A percentile compares a stretch with the other conserved stretches of the same genome.
Evolutionary conservation across 78 protist species (phyloP).

Genomic region (Dictyostelium brefeldianum): DNA sequence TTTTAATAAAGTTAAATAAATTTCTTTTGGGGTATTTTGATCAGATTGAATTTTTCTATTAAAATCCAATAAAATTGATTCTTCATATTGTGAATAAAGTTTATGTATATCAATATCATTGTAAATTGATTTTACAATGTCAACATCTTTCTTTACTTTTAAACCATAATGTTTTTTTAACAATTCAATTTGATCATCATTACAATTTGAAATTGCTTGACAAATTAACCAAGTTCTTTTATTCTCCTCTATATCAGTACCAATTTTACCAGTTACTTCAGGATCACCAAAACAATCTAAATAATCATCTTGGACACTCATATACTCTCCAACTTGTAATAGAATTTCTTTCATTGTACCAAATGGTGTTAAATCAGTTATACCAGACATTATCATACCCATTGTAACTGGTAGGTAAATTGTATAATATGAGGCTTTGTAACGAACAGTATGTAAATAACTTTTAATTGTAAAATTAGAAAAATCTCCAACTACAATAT

Average conservation of each 20-base stretch:
- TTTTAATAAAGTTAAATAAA: too few relatives aligned
- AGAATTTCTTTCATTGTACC: neutral
- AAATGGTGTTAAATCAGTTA: neutral
- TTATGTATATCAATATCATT: neutral
- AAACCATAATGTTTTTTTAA: constrained; percentile 12
- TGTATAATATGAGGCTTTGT: neutral
- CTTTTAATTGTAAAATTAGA: neutral
- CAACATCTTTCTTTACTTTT: neutral
- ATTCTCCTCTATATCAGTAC: constrained; percentile 22
- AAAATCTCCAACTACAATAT: neutral
- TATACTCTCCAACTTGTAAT: neutral
- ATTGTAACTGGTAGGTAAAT: neutral
- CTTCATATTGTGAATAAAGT: neutral
- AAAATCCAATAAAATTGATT: too few relatives aligned
- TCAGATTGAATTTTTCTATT: too few relatives aligned
- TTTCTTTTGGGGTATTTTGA: too few relatives aligned
- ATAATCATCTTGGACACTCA: constrained; percentile 20
- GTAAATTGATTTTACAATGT: constrained; percentile 2
- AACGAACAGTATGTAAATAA: neutral
- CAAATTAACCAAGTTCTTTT: constrained; percentile 19
- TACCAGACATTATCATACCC: constrained; percentile 1
- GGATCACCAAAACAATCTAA: constrained; percentile 17
- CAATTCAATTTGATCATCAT: neutral
- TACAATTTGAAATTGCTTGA: neutral
- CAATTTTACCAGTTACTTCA: neutral